Evolutionary conservation across 805 yeast genomes (phyloP).

Genomic region (Metschnikowia reukaufii): DNA sequence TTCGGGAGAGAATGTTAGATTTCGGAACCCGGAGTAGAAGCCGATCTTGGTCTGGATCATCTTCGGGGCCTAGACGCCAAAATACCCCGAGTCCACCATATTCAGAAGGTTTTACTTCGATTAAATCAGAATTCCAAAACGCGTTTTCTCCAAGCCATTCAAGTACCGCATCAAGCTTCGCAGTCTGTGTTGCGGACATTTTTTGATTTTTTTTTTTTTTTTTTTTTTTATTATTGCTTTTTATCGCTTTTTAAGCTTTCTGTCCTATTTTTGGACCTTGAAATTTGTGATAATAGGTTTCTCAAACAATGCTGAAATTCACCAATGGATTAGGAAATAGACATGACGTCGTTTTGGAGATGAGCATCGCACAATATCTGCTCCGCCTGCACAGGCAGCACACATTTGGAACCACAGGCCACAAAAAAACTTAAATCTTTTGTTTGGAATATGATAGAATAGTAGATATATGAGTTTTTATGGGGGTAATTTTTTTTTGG

Average conservation of each 20-base stretch:
- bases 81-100: constrained; percentile 77
- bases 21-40: constrained; percentile 63
- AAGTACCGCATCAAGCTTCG: constrained; percentile 29
- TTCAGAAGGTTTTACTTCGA: constrained; percentile 43
- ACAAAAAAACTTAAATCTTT: background rate
- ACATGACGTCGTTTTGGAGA: constrained; percentile 7
- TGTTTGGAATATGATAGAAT: background rate
- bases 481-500: no score
- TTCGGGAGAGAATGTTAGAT: constrained; percentile 55
- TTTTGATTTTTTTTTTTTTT: no score
- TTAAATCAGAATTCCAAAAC: constrained; percentile 52
- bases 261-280: no score
- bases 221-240: no score
- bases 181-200: constrained; percentile 22
- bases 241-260: no score
- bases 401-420: background rate
- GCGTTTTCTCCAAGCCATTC: constrained; percentile 61
- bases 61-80: constrained; percentile 34
- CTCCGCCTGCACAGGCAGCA: constrained; percentile 1
- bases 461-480: no score
- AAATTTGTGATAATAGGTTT: no score
- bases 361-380: constrained; percentile 17
- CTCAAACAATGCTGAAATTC: background rate
- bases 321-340: background rate
- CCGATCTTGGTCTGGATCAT: constrained; percentile 27